These are phyloP conservation scores for Babjeviella inositovora DNA, from an alignment of 805 yeast species.

Conservation along the genomic window DNA sequence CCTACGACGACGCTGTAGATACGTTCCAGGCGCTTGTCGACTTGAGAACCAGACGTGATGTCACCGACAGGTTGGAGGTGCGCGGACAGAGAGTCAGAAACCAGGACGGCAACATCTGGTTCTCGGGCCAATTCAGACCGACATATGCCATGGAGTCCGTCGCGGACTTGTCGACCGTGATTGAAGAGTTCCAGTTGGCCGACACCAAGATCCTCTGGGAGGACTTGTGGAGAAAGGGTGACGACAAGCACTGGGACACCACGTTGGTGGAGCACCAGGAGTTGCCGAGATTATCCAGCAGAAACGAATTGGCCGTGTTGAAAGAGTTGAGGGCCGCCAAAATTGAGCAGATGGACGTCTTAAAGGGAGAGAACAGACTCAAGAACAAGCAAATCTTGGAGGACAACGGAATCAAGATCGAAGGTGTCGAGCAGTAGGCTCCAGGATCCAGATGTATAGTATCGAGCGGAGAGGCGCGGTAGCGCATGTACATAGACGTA, in stretches of 20 bases:
- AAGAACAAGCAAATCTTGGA: no score
- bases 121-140: constrained; percentile 77
- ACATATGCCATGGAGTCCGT: constrained; percentile 84
- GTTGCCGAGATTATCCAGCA: constrained; percentile 38
- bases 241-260: constrained; percentile 50
- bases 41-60: constrained; percentile 61
- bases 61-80: constrained; percentile 40
- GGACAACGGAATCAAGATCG: no score
- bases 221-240: constrained; percentile 77
- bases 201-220: constrained; percentile 62
- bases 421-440: no score
- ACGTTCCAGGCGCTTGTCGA: constrained; percentile 64
- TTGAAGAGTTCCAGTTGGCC: constrained; percentile 42
- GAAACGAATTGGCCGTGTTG: constrained; percentile 52
- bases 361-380: no score
- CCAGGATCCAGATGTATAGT: no score
- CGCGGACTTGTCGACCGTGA: constrained; percentile 59
- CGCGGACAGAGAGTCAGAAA: constrained; percentile 55
- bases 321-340: constrained; percentile 31
- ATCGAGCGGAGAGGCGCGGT: no score
- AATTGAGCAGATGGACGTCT: no score
- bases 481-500: no score
- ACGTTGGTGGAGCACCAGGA: constrained; percentile 44
- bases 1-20: constrained; percentile 47
- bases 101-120: constrained; percentile 73